Base-by-base conservation (phyloP, 2,329 filamentous ascomycete genomes). In the Trichoderma sp. region DNA sequence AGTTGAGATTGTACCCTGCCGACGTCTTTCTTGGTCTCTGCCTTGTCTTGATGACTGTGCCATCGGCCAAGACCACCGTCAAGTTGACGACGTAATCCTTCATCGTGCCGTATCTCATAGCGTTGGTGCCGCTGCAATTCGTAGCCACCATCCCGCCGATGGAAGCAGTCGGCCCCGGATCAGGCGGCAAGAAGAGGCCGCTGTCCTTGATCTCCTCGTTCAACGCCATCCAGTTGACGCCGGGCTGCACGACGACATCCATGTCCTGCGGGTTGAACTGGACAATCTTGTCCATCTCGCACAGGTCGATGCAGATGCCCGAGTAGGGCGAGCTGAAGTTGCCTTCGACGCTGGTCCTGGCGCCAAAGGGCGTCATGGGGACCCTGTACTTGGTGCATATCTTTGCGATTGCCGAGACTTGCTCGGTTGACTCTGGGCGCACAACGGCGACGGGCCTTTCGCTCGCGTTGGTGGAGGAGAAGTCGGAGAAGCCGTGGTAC, bases 281-380 rank as follows among this genome's bases (percentile, higher is more conserved):
- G 15, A 92, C 64, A 17, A 92, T 82, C 62, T 82, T 79, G 72
- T 91, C 83, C 90, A 92, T 92, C 67, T 79, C 78, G 0, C 82
- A 80, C 66, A 92, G 88, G 71, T 92, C 89, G 55, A 92, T 85
- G 71, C 87, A 89, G 69, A 92, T 82, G 0, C 89, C 90, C 0
- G 87, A 86, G 69, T 83, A 81, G 0, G 88, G 88, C 5, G 88
- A 85, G 1, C 87, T 85, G 72, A 90, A 90, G 71, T 90, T 90
- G 47, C 86, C 90, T 73, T 92, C 90, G 0, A 92, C 78, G 68
- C 85, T 90, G 0, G 88, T 88, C 14, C 91, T 91, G 5, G 91
- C 91, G 3, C 88, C 90, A 72, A 90, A 93, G 0, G 88, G 87
- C 1, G 90, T 90, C 82, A 91, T 90, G 5, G 89, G 89, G 54